Evolutionary conservation across 768 basidiomycete genomes (phyloP).

Genomic region (Rickenella mellea): DNA sequence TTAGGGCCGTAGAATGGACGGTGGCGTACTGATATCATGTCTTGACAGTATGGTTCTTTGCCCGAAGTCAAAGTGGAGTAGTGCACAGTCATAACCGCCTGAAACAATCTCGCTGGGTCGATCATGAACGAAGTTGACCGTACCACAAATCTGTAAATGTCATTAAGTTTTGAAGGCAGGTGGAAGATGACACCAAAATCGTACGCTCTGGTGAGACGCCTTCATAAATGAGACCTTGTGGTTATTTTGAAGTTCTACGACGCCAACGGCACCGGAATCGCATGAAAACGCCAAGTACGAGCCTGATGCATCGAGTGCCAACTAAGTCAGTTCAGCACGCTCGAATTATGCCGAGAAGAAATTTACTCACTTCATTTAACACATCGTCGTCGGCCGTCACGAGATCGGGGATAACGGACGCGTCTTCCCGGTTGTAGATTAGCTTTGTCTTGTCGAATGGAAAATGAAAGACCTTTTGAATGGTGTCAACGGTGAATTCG

Average conservation of each 20-base stretch:
- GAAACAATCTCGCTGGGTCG: conserved; percentile 66
- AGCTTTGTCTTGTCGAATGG: conserved; percentile 38
- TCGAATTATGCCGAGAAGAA: conserved; percentile 2
- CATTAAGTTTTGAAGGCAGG: conserved; percentile 4
- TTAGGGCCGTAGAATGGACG: conserved; percentile 1
- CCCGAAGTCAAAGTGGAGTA: conserved; percentile 59
- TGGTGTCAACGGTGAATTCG: background rate
- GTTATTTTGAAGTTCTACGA: conserved; percentile 46
- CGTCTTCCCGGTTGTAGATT: conserved; percentile 45
- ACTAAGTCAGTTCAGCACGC: conserved; percentile 37
- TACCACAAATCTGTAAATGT: conserved; percentile 55
- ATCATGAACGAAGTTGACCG: conserved; percentile 62
- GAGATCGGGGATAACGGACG: conserved; percentile 32
- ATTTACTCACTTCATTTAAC: conserved; percentile 54
- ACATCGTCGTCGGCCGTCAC: conserved; percentile 45
- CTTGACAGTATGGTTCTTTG: conserved; percentile 50
- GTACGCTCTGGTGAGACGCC: conserved; percentile 51
- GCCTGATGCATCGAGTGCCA: conserved; percentile 46
- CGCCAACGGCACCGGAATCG: conserved; percentile 61
- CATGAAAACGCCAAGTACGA: conserved; percentile 54
- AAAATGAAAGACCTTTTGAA: conserved; percentile 27
- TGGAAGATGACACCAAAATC: conserved; percentile 13
- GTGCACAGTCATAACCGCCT: conserved; percentile 62
- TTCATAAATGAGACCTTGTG: conserved; percentile 46
- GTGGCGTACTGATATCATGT: conserved; percentile 44